These are phyloP conservation scores for Cladosporium sphaerospermum DNA, from an alignment of 2,329 filamentous ascomycete genomes.

Conservation along the genomic window DNA sequence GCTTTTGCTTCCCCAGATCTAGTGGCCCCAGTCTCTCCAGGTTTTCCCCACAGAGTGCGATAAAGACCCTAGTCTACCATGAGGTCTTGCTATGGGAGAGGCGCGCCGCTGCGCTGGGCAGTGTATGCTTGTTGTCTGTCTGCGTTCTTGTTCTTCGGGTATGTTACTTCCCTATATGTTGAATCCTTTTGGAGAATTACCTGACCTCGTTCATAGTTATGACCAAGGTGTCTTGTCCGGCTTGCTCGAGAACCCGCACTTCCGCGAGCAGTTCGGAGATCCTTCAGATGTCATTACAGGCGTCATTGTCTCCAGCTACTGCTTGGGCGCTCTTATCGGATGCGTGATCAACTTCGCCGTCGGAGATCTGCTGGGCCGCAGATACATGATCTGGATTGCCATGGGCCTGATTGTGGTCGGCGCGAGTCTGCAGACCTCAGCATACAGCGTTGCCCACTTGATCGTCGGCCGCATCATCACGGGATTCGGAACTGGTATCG, in stretches of 20 bases:
- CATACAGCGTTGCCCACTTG: slow-evolving; percentile 33
- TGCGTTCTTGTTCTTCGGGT: slow-evolving; percentile 19
- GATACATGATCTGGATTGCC: slow-evolving; percentile 32
- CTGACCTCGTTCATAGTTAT: slow-evolving; percentile 4
- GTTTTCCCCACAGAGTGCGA: neutral
- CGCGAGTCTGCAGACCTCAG: slow-evolving; percentile 36
- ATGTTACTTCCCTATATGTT: neutral
- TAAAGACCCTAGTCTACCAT: neutral
- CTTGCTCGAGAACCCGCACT: slow-evolving; percentile 18
- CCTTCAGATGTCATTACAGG: slow-evolving; percentile 16
- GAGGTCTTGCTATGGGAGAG: slow-evolving; percentile 15
- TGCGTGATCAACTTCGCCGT: slow-evolving; percentile 31
- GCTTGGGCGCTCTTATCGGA: slow-evolving; percentile 30
- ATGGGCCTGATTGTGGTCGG: slow-evolving; percentile 34
- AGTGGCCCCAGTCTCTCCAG: neutral
- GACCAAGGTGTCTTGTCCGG: slow-evolving; percentile 18
- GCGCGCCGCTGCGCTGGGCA: slow-evolving; percentile 15
- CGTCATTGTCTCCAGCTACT: slow-evolving; percentile 34
- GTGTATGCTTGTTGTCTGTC: slow-evolving; percentile 17
- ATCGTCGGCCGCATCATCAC: slow-evolving; percentile 40
- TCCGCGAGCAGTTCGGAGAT: slow-evolving; percentile 17
- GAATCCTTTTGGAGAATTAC: neutral
- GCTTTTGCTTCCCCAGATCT: neutral
- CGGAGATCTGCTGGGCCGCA: slow-evolving; percentile 30
- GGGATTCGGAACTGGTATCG: slow-evolving; percentile 37